Evolutionary conservation across 139 green algal genomes (phyloP).

Genomic region (Volvox reticuliferus): DNA sequence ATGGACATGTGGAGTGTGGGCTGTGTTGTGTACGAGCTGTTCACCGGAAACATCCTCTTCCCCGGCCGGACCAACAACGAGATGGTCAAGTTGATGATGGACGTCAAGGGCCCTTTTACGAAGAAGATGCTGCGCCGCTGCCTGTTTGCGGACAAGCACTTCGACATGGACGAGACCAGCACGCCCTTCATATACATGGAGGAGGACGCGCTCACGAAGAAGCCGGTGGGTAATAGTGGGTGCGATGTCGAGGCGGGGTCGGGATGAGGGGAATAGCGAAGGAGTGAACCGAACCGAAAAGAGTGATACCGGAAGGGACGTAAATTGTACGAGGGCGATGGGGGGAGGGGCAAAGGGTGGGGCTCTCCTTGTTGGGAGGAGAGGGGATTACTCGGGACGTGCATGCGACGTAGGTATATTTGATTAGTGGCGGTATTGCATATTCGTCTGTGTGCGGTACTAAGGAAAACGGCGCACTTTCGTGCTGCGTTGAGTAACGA

Average conservation of each 20-base stretch:
- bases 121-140: conserved; percentile 90
- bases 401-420: neutral
- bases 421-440: too few species aligned
- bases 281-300: too few species aligned
- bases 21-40: conserved; percentile 98
- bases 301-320: too few species aligned
- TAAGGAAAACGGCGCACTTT: too few species aligned
- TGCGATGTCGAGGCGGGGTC: neutral
- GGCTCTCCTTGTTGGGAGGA: too few species aligned
- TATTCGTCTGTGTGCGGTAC: too few species aligned
- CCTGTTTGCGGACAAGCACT: conserved; percentile 81
- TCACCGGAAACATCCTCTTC: conserved; percentile 97
- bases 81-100: conserved; percentile 98
- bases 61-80: conserved; percentile 97
- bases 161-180: conserved; percentile 83
- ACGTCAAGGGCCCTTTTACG: conserved; percentile 95
- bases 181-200: conserved; percentile 84
- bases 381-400: neutral
- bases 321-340: too few species aligned
- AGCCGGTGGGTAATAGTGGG: conserved; percentile 54
- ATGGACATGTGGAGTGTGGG: conserved; percentile 98
- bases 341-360: too few species aligned
- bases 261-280: neutral
- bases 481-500: too few species aligned
- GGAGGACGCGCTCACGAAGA: conserved; percentile 85